Evolutionary conservation across 2,329 filamentous ascomycete genomes (phyloP), one percentile per base, ranked within the genome.

Genomic region (Cercospora zeae-maydis): DNA sequence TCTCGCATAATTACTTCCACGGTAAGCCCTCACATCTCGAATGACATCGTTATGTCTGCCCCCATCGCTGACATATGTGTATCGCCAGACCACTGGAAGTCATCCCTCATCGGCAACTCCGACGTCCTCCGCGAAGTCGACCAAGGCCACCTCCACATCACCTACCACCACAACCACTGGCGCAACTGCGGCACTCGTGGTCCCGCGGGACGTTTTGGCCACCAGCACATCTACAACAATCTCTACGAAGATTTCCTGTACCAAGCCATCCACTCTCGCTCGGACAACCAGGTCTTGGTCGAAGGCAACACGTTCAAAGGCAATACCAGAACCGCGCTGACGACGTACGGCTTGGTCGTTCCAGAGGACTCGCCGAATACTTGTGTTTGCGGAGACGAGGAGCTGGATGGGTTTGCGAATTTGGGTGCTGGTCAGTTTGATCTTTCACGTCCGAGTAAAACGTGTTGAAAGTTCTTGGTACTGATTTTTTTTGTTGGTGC

Each of bases 301-400:
- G 80, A 83, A 64, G 79, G 77, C 2, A 82, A 82, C 59, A 79
- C 80, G 2, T 82, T 82, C 71, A 71, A 76, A 4, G 78, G 78
- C 4, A 76, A 80, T 57, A 82, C 81, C 0, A 73, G 72, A 13
- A 81, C 82, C 64, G 81, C 83, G 0, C 70, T 84, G 24, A 82
- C 78, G 66, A 84, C 83, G 0, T 83, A 84, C 57, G 82, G 83
- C 0, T 73, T 84, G 0, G 83, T 84, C 1, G 81, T 85, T n/a
- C 83, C 83, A 0, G 75, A 79, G 51, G 83, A 84, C 63, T 81
- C 79, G 47, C 83, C 83, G 0, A 85, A 85, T 63, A 84, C 81
- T 0, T 79, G 78, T 63, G 76, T 78, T 1, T 82, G 81, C 10
- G 83, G 82, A 1, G 83, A 85, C 53, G 78, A 79, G 66, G 82